These are phyloP conservation scores for Monosporascus ibericus DNA, from an alignment of 2,329 filamentous ascomycete species.

Conservation along the genomic window DNA sequence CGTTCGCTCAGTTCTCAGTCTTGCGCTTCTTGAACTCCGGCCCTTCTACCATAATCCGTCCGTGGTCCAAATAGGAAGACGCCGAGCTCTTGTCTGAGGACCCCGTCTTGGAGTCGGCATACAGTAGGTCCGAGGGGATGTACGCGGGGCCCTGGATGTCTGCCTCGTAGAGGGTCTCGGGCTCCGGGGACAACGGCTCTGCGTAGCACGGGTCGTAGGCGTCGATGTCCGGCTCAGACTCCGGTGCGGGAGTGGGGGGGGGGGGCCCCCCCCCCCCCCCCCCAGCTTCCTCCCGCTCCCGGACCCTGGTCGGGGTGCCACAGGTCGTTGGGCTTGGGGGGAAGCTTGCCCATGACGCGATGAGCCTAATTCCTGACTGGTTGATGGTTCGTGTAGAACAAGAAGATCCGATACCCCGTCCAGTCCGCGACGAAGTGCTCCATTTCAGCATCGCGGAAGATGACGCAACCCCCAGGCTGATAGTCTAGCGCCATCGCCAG, in stretches of 20 bases:
- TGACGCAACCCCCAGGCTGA: constrained; percentile 1
- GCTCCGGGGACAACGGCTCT: background rate
- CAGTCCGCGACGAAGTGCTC: constrained; percentile 10
- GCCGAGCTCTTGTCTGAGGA: no score
- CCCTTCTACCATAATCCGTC: no score
- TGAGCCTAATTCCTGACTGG: constrained; percentile 8
- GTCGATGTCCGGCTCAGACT: background rate
- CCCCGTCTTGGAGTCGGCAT: no score
- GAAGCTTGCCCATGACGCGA: constrained; percentile 4
- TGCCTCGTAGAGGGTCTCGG: background rate
- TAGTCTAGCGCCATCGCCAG: constrained; percentile 3
- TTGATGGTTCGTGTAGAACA: constrained; percentile 7
- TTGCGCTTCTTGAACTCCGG: no score
- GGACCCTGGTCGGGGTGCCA: constrained; percentile 4
- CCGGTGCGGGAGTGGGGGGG: background rate
- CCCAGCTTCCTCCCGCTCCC: background rate
- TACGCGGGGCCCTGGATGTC: background rate
- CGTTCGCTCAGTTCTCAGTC: no score
- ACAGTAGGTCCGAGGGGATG: background rate
- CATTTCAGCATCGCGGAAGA: constrained; percentile 7
- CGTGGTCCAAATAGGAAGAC: no score
- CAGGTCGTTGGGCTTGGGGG: constrained; percentile 3
- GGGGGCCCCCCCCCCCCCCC: no score
- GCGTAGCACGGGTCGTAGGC: background rate
- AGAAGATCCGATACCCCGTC: constrained; percentile 7